Conservation (phyloP, 2,329 filamentous ascomycete genomes). For the Thielaviopsis ethacetica region DNA sequence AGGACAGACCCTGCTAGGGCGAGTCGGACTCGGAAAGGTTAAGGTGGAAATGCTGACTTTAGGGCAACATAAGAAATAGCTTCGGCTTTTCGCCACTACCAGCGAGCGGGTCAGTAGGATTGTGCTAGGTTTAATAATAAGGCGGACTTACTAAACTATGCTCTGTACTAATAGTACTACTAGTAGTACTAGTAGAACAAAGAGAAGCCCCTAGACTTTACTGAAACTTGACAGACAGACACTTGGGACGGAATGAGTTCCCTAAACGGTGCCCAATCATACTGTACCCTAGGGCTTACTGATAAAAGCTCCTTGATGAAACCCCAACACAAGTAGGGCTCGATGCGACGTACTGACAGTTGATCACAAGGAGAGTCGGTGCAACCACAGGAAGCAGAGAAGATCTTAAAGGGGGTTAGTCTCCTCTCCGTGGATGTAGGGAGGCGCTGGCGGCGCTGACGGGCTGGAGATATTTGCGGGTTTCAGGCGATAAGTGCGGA, state of each 20-base stretch:
- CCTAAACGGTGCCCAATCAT: background rate
- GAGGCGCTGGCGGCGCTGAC: background rate
- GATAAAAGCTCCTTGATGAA: background rate
- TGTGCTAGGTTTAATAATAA: too few species aligned
- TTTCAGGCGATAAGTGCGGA: background rate
- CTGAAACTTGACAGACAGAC: background rate
- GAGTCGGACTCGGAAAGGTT: background rate
- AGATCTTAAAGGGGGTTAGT: background rate
- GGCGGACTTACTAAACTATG: too few species aligned
- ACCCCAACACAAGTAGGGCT: background rate
- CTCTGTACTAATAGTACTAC: too few species aligned
- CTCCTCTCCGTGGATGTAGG: background rate
- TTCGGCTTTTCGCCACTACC: background rate
- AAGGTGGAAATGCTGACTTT: background rate
- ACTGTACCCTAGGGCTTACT: background rate
- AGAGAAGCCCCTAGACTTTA: background rate
- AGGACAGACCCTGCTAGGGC: background rate
- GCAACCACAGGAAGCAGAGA: too few species aligned
- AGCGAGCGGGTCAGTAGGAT: too few species aligned
- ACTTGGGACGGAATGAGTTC: background rate
- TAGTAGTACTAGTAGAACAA: too few species aligned
- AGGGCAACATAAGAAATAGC: background rate
- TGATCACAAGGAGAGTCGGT: too few species aligned
- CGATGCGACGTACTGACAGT: too few species aligned
- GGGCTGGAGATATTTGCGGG: background rate